A percentile compares a stretch with the other conserved stretches of the same genome.
Conservation (phyloP, 257 asterid genomes). For the Mitragyna speciosa region DNA sequence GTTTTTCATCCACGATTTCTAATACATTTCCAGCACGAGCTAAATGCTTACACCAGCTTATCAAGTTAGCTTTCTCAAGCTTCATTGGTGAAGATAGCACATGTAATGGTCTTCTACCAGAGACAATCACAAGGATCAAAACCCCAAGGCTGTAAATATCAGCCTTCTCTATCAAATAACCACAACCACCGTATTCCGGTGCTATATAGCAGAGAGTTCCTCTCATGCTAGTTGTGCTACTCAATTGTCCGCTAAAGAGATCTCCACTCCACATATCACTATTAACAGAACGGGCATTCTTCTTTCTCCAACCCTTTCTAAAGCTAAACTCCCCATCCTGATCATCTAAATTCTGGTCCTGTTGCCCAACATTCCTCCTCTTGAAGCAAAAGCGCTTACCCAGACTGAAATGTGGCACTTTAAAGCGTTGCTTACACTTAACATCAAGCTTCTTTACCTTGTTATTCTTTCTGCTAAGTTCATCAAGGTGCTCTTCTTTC, state of each 20-base stretch:
- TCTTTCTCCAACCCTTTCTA: constrained; percentile 59
- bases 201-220: constrained; percentile 92
- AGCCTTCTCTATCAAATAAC: constrained; percentile 76
- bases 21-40: constrained; percentile 67
- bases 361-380: constrained; percentile 26
- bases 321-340: constrained; percentile 68
- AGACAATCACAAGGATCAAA: constrained; percentile 69
- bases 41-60: constrained; percentile 83
- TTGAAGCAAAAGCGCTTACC: constrained; percentile 57
- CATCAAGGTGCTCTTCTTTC: constrained; percentile 83
- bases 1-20: constrained; percentile 74
- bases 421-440: constrained; percentile 36
- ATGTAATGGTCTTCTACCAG: constrained; percentile 91
- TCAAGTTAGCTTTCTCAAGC: constrained; percentile 79
- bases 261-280: constrained; percentile 87
- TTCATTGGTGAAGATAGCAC: constrained; percentile 91
- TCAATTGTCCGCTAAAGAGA: constrained; percentile 81
- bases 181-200: constrained; percentile 79
- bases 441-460: constrained; percentile 26
- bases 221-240: constrained; percentile 99
- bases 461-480: constrained; percentile 37
- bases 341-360: constrained; percentile 24
- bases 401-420: constrained; percentile 60
- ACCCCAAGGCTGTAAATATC: constrained; percentile 94
- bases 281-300: constrained; percentile 48